phyloP scores from a whole-genome alignment of 306 rosid genomes.

The Inga oerstediana region DNA sequence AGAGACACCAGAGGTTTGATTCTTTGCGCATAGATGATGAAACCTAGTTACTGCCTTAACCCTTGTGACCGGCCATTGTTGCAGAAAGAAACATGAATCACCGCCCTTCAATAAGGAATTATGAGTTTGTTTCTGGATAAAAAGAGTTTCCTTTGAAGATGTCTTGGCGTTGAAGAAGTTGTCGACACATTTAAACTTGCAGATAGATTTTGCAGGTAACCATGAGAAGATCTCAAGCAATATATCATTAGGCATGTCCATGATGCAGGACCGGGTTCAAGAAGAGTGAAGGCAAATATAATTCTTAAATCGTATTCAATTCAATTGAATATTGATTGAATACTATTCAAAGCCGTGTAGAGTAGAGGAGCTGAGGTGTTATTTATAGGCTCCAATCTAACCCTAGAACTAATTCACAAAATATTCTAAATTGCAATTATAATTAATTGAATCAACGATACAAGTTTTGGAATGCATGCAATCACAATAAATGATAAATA shows the following conservation, averaged over 20 bases:
- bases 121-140: neutral
- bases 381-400: no score
- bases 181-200: neutral
- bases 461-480: no score
- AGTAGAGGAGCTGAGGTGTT: no score
- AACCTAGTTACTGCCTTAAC: neutral
- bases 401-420: no score
- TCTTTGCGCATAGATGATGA: neutral
- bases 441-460: no score
- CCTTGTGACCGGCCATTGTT: neutral
- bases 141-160: neutral
- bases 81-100: slow-evolving; percentile 20
- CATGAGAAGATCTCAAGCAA: slow-evolving; percentile 10
- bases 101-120: neutral
- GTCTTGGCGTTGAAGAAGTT: neutral
- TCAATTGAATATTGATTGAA: no score
- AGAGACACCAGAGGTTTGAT: neutral
- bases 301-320: no score
- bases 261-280: no score
- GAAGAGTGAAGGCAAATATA: no score
- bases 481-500: no score
- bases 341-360: no score
- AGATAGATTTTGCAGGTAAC: slow-evolving; percentile 9
- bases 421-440: no score
- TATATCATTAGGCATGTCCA: neutral